Evolutionary conservation across 345 rosid genomes (phyloP), one percentile per base, ranked within the genome.

Genomic region (Mercurialis annua): DNA sequence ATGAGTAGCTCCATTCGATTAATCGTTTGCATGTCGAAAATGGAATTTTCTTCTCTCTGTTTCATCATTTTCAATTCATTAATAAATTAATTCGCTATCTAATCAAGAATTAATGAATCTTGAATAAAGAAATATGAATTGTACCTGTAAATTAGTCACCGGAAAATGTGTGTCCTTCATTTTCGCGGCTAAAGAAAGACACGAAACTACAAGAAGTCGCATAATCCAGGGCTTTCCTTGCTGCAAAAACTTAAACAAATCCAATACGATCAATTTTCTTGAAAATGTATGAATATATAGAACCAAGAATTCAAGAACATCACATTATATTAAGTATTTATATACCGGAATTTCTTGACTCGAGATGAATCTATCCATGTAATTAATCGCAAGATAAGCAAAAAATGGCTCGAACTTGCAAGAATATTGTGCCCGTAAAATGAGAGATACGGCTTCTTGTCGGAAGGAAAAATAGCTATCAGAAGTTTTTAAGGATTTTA

Each of bases 1-100:
- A 88, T 61, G 15, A 86, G 67, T 33, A 78, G 62, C 78, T 88
- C 90, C 90, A 84, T 88, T 10, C 89, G 67, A 24, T 74, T 78
- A 15, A 86, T 55, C 2, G 83, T 73, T 46, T 73, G 80, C 5
- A 75, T 67, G 48, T 86, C 82, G 14, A 81, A 82, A 10, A 52
- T 40, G 72, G 79, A 65, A 9, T 75, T 66, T 36, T 64, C 79
- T 54, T 43, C 81, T 3, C 65, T 63, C 85, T 85, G 80, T 72
- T 70, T 33, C 74, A 76, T 67, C 20, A 52, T 10, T 51, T 48
- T 31, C 31, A 21, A 21, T 16, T 36, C 26, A 40, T 21, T 18
- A 26, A 1, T 64, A 15, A 64, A 16, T 11, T 34, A 34, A 24
- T 53, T 16, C 3, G 3, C 10, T 34, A 6, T 31, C 11, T n/a